Evolutionary conservation across 805 yeast genomes (phyloP), one percentile per base, ranked within the genome.

Genomic region (Lipomyces yamanashiensis): DNA sequence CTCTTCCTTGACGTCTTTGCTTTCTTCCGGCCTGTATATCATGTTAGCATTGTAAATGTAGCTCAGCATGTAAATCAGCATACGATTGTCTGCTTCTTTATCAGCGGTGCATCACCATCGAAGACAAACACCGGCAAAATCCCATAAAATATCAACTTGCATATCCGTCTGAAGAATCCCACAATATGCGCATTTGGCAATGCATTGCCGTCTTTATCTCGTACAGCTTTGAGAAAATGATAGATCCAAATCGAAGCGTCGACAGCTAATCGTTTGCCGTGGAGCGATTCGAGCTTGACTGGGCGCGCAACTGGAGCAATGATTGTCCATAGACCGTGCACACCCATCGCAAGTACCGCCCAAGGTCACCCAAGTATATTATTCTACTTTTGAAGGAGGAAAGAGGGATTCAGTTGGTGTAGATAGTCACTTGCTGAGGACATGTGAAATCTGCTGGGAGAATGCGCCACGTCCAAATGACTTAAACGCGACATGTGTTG

Each of bases 191-290:
- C 87, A 65, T 86, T 89, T 37, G 83, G 81, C 64, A 92, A 74
- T 0, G 90, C 84, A 63, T 88, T 84, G 7, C 98, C 99, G 37
- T 88, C 88, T 45, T 84, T 77, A 74, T 92, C 96, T 69, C 98
- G 82, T 23, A 95, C 96, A 0, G 98, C 98, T 74, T 93, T 95
- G 67, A 95, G 79, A 73, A 95, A 95, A 75, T 95, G 99, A 74
- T 95, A 95, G 59, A 95, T 89, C 99, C 99, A 95, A 67, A 95
- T 95, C 1, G 98, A 93, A 0, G 99, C 99, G 80, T 95, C 99
- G 7, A 95, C 93, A 0, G 99, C 99, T 71, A 95, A 79, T 58
- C 83, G 80, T 73, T 87, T 88, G 62, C 92, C 86, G 23, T 89
- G 83, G 41, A 95, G 80, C 0, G 96, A 87, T 74, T 93, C 98